Conservation (phyloP, 768 basidiomycete species). For the Cystofilobasidium capitatum region DNA sequence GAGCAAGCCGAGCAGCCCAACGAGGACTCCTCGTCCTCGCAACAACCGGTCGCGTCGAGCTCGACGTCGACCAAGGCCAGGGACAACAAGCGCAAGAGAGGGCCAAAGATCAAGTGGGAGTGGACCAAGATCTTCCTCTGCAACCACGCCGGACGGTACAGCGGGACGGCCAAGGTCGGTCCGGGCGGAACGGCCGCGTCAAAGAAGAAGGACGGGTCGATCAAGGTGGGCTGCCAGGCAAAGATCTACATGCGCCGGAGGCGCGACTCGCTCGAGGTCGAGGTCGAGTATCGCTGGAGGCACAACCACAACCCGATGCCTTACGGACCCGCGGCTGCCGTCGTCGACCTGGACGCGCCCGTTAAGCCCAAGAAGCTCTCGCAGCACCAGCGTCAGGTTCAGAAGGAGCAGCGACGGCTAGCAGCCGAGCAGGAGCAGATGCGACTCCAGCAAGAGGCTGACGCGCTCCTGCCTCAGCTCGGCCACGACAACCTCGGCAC, state of each 20-base stretch:
- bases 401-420: background rate
- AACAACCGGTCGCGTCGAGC: background rate
- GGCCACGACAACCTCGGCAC: background rate
- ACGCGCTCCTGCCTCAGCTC: background rate
- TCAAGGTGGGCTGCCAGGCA: background rate
- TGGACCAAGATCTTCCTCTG: constrained; percentile 8
- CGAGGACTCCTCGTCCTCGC: too few relatives aligned
- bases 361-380: background rate
- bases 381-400: background rate
- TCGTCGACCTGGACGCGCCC: background rate
- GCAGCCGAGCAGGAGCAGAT: background rate
- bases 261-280: background rate
- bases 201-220: background rate
- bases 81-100: background rate
- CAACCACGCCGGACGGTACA: background rate
- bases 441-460: background rate
- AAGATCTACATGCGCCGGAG: constrained; percentile 1
- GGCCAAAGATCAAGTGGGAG: constrained; percentile 2
- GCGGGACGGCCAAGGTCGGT: background rate
- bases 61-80: background rate
- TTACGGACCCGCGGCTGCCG: background rate
- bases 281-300: constrained; percentile 4
- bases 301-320: background rate
- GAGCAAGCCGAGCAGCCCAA: background rate
- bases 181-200: too few relatives aligned